A percentile compares a stretch with the other conserved stretches of the same genome.
phyloP scores from a whole-genome alignment of 1,284 basidiomycete species.

The Cryptococcus jaspeensis region DNA sequence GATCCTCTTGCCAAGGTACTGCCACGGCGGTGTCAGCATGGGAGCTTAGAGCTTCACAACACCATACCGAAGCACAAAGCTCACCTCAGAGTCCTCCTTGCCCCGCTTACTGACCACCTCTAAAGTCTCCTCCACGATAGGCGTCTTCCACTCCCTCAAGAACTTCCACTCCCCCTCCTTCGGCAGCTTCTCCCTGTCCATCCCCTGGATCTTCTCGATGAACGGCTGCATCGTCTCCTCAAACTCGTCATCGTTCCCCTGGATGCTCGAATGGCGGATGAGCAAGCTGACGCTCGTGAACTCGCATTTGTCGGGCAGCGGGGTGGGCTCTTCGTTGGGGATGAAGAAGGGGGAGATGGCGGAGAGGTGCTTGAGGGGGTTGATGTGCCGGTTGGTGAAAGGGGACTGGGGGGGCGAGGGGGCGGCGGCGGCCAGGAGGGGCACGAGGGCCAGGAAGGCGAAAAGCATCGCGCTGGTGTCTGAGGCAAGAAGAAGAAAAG shows the following conservation, averaged over 20 bases:
- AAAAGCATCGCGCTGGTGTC: conserved; percentile 12
- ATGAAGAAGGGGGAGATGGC: conserved; percentile 49
- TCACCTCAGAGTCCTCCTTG: conserved; percentile 44
- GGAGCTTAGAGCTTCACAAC: not conserved
- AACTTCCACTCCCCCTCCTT: conserved; percentile 43
- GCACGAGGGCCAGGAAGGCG: not conserved
- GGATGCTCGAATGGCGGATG: conserved; percentile 50
- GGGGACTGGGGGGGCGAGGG: not conserved
- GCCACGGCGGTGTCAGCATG: not conserved
- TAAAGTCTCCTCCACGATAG: conserved; percentile 66
- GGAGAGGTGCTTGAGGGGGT: conserved; percentile 37
- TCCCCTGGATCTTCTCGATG: conserved; percentile 44
- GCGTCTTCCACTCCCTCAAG: conserved; percentile 48
- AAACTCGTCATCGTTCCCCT: conserved; percentile 54
- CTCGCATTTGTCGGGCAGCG: conserved; percentile 34
- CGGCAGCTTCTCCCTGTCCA: conserved; percentile 23
- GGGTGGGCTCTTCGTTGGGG: conserved; percentile 35
- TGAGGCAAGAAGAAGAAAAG: too few species aligned
- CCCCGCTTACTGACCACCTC: conserved; percentile 62
- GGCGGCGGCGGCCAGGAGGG: not conserved
- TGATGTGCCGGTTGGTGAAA: conserved; percentile 4
- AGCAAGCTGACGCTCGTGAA: conserved; percentile 40
- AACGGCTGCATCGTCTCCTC: conserved; percentile 52
- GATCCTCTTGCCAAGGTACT: conserved; percentile 45
- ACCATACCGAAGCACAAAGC: conserved; percentile 4